These are phyloP conservation scores for Rhynchosporium agropyri DNA, from an alignment of 2,329 filamentous ascomycete species.

Conservation along the genomic window DNA sequence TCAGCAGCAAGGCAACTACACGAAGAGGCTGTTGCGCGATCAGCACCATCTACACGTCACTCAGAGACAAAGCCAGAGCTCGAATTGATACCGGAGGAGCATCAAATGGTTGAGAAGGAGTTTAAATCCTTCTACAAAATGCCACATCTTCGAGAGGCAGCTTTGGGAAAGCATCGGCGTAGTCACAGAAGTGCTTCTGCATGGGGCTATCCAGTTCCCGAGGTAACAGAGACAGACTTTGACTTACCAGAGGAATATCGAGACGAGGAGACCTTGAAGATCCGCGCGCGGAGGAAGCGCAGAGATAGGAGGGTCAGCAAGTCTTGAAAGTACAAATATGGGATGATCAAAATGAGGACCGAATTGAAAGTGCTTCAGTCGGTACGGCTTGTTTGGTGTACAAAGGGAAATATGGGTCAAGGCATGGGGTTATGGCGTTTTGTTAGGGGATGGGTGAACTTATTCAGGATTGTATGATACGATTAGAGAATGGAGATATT, in stretches of 20 bases:
- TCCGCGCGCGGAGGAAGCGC: constrained; percentile 64
- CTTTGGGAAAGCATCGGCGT: constrained; percentile 72
- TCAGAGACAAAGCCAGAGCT: constrained; percentile 43
- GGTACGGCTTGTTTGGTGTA: constrained; percentile 35
- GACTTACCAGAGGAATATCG: constrained; percentile 62
- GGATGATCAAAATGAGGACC: constrained; percentile 29
- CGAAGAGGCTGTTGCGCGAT: constrained; percentile 44
- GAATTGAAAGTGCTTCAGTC: constrained; percentile 45
- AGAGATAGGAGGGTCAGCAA: constrained; percentile 41
- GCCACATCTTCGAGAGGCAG: constrained; percentile 72
- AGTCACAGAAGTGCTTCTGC: constrained; percentile 71
- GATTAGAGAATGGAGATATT: neutral
- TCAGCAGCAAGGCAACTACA: constrained; percentile 74
- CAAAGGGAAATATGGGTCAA: constrained; percentile 16
- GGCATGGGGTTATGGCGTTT: constrained; percentile 11
- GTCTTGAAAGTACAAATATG: constrained; percentile 18
- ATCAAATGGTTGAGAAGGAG: constrained; percentile 52
- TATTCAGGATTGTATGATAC: constrained; percentile 25
- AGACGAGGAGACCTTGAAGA: constrained; percentile 54
- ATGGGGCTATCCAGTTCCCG: constrained; percentile 81
- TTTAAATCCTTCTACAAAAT: constrained; percentile 85
- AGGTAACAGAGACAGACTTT: constrained; percentile 72
- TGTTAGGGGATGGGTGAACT: constrained; percentile 9
- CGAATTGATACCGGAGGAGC: constrained; percentile 31
- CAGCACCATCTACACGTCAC: constrained; percentile 31